A percentile compares a stretch with the other conserved stretches of the same genome.
phyloP scores from a whole-genome alignment of 2,329 filamentous ascomycete species.

The Chrysoporthe puriensis region DNA sequence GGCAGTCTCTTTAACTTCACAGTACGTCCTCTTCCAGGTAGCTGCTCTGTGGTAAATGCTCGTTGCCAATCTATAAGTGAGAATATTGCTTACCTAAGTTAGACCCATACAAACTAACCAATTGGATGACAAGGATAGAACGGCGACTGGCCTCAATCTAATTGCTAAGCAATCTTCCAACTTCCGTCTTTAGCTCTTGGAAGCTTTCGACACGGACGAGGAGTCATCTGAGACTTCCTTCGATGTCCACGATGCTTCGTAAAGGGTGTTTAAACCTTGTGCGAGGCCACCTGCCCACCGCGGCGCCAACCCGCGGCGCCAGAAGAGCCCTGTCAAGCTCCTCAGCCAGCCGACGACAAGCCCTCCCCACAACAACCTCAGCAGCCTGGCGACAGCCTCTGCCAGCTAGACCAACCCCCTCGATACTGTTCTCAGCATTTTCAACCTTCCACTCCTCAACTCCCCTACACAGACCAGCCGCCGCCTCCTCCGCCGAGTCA shows the following conservation, averaged over 20 bases:
- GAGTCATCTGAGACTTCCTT: not conserved
- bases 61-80: not conserved
- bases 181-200: not conserved
- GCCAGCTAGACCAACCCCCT: not conserved
- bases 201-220: not conserved
- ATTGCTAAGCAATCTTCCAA: constrained; percentile 9
- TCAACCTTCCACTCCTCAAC: constrained; percentile 33
- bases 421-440: not conserved
- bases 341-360: not conserved
- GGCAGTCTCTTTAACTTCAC: too few species aligned
- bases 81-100: constrained; percentile 20
- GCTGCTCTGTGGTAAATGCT: too few species aligned
- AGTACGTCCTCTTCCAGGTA: too few species aligned
- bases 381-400: constrained; percentile 5
- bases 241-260: constrained; percentile 17
- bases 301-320: not conserved
- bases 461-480: constrained; percentile 33
- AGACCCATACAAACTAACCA: constrained; percentile 6
- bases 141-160: constrained; percentile 4
- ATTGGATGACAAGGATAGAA: constrained; percentile 19
- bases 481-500: constrained; percentile 35
- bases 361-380: constrained; percentile 5
- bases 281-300: constrained; percentile 7
- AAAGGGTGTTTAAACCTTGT: constrained; percentile 20
- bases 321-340: constrained; percentile 17